A percentile compares a stretch with the other conserved stretches of the same genome.
phyloP scores from a whole-genome alignment of 169 alveolate species.

The Miamiensis avidus region DNA sequence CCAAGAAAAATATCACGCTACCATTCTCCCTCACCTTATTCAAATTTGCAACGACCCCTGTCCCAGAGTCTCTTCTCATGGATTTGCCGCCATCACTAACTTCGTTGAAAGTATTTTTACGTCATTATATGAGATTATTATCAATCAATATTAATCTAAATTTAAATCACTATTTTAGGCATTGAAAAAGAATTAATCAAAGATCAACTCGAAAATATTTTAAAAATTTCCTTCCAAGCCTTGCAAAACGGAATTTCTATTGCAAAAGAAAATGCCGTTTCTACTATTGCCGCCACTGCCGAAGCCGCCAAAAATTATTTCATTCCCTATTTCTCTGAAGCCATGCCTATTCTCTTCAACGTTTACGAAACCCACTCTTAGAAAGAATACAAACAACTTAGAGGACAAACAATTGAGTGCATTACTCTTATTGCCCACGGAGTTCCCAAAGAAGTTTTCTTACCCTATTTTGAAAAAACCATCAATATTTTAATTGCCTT shows the following conservation, averaged over 20 bases:
- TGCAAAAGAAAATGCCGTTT: constrained; percentile 68
- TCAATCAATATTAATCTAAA: constrained; percentile 21
- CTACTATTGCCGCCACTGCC: constrained; percentile 72
- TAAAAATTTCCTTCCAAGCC: constrained; percentile 17
- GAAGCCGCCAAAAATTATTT: constrained; percentile 67
- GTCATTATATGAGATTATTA: constrained; percentile 41
- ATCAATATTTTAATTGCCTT: constrained; percentile 54
- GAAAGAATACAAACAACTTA: constrained; percentile 61
- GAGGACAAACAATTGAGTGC: constrained; percentile 79
- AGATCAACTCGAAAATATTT: constrained; percentile 36
- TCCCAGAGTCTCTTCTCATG: constrained; percentile 76
- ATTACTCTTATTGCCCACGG: constrained; percentile 61
- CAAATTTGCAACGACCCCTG: constrained; percentile 60
- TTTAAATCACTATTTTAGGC: constrained; percentile 58
- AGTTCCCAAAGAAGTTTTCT: constrained; percentile 62
- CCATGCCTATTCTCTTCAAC: constrained; percentile 50
- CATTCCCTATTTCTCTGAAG: constrained; percentile 54
- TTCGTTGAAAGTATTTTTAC: constrained; percentile 73
- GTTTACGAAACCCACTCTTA: constrained; percentile 45
- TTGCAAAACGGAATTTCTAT: constrained; percentile 55
- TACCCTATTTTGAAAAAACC: constrained; percentile 53
- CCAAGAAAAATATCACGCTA: constrained; percentile 65
- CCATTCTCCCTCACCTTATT: constrained; percentile 63
- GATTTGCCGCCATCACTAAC: constrained; percentile 74
- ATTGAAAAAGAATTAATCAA: constrained; percentile 49